Base-by-base conservation (phyloP, 805 yeast species). In the Wickerhamomyces strasburgensis region DNA sequence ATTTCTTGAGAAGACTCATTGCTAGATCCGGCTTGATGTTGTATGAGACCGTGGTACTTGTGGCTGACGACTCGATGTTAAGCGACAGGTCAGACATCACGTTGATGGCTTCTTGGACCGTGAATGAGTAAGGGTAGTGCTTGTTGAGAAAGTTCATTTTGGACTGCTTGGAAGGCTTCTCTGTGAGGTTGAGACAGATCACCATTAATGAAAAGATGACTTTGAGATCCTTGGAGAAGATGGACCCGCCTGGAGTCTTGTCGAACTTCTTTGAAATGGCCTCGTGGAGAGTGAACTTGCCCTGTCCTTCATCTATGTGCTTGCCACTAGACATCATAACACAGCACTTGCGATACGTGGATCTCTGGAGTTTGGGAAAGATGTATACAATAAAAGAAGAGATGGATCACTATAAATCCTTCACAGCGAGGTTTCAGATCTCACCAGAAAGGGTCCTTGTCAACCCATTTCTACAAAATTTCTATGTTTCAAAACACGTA, bases 131-230 rank as follows among this genome's bases (percentile, higher is more conserved):
- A 0, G 81, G 78, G 46, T 67, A 62, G 1, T 40, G 14, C 41
- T 65, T 68, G 27, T 42, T 42, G 19, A 64, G 43, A 17, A 62
- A 48, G 26, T 49, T 49, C 37, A 60, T 35, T 39, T 40, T 45
- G 41, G 58, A 48, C 28, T 49, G 14, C 14, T 47, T 46, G 37
- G 43, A 33, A 29, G 47, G 55, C 19, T 55, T 53, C 24, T 56
- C 65, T 19, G 55, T 58, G 24, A 75, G 51, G 6, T 68, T 52
- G 25, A 72, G 45, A 29, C 73, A 62, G 13, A 70, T 59, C 2
- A 72, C 44, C 21, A 82, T 60, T 21, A 78, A 59, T 1, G 85
- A 68, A 52, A 61, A 86, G 0, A 84, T 71, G 24, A 74, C 75
- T 44, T 75, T 75, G 30, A 84, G 47, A 48, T 84, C 88, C 30